Evolutionary conservation across 2,329 filamentous ascomycete species (phyloP).

Genomic region (Ascochyta viciae-villosae): DNA sequence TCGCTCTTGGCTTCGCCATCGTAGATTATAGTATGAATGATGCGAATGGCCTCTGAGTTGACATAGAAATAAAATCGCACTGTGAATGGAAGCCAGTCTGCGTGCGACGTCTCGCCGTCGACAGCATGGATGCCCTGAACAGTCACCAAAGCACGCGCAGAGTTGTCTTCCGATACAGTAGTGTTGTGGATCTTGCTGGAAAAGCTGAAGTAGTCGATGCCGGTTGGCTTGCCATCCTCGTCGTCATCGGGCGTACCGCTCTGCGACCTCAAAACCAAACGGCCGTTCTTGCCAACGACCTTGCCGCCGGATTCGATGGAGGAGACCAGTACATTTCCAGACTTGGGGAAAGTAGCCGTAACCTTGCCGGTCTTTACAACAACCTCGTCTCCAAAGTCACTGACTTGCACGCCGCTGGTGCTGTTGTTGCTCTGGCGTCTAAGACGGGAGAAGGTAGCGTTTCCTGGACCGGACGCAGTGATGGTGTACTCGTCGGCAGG

Average conservation of each 20-base stretch:
- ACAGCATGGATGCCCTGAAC: conserved; percentile 49
- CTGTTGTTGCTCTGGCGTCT: conserved; percentile 26
- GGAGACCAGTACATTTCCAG: conserved; percentile 40
- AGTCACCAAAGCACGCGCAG: conserved; percentile 58
- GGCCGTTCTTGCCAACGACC: conserved; percentile 46
- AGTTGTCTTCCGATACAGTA: conserved; percentile 54
- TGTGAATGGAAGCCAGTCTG: conserved; percentile 62
- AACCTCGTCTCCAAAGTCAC: conserved; percentile 31
- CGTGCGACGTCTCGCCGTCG: conserved; percentile 42
- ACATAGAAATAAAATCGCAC: conserved; percentile 67
- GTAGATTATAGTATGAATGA: conserved; percentile 65
- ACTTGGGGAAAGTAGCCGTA: conserved; percentile 42
- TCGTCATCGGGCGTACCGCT: conserved; percentile 53
- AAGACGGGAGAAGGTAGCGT: conserved; percentile 15
- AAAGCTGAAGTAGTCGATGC: conserved; percentile 56
- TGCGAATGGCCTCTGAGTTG: conserved; percentile 61
- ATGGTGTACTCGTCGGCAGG: conserved; percentile 56
- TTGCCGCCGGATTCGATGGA: conserved; percentile 51
- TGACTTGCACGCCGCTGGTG: conserved; percentile 33
- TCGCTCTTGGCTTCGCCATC: conserved; percentile 59
- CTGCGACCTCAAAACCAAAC: conserved; percentile 62
- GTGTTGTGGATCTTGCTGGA: conserved; percentile 61
- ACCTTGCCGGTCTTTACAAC: conserved; percentile 45
- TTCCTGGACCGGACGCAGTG: conserved; percentile 38
- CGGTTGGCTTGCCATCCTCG: conserved; percentile 44